Base-by-base conservation (phyloP, 345 rosid genomes). In the Rhodamnia rubescens region DNA sequence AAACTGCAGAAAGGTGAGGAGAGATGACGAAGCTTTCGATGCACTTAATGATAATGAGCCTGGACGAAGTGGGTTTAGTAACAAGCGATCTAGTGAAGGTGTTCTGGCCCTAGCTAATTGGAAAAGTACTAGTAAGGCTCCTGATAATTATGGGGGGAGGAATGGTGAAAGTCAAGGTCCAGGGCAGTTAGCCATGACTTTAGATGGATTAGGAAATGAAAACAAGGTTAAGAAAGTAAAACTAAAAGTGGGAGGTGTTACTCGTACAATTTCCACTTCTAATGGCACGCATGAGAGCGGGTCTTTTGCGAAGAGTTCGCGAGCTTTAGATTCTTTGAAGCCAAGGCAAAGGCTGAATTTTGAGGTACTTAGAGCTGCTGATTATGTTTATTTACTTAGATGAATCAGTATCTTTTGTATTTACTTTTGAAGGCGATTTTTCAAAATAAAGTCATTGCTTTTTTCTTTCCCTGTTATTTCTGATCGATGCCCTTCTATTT, bases 71-170 rank as follows among this genome's bases (percentile, higher is more conserved):
- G 91, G 90, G 84, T 29, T 82, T 57, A 88, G 57, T 52, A 86
- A 84, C 69, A 93, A 90, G 84, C 93, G 90, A 42, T 92, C 92
- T 6, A 93, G 94, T 82, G 95, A 97, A 90, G 99, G 96, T 88
- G 89, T 86, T n/a, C 96, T 95, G 86, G 93, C 98, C 84, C 97
- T 98, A 85, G 93, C 91, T 12, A 92, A 91, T 86, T 89, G 94
- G 95, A 95, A 91, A 88, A 87, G 86, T 74, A 82, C 87, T 6
- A 87, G 88, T 89, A 91, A 87, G 44, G 81, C 69, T 78, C 83
- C 87, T 54, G 85, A 84, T 59, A 12, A 56, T 53, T 85, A 84
- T 86, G 53, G 85, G 84, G n/a, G 88, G 85, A 87, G 88, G 85
- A 90, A 92, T 86, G 94, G 90, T 84, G 97, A 92, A 81, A 89